phyloP scores from a whole-genome alignment of 176 grass and related monocot genomes.

The Zizania latifolia region DNA sequence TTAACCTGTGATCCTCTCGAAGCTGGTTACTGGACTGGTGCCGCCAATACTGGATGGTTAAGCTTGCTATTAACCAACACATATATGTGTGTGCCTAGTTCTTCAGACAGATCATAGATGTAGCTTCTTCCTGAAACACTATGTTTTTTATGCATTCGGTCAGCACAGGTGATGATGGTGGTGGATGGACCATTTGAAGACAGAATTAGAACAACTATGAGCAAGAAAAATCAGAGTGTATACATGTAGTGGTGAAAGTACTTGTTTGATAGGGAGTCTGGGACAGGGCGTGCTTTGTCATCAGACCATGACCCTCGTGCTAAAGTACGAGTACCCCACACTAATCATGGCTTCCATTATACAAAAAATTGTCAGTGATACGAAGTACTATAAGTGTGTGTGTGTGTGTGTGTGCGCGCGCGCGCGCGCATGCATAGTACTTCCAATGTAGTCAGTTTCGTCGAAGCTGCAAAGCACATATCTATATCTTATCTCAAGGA shows the following conservation, averaged over 20 bases:
- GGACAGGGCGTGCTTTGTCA: background rate
- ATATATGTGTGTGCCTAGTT: background rate
- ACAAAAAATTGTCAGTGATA: background rate
- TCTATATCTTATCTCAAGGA: background rate
- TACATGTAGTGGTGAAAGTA: background rate
- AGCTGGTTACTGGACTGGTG: too few species aligned
- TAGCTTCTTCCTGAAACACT: slow-evolving; percentile 29
- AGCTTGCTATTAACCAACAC: too few species aligned
- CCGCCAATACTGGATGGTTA: too few species aligned
- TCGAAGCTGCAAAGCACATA: slow-evolving; percentile 24
- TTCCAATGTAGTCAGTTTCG: slow-evolving; percentile 12
- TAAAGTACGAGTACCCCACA: slow-evolving; percentile 8
- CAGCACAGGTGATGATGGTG: background rate
- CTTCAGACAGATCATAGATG: background rate
- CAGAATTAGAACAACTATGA: background rate
- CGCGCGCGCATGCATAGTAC: background rate
- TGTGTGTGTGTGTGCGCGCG: too few species aligned
- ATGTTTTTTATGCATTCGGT: background rate
- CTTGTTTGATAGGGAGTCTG: too few species aligned
- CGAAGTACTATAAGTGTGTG: too few species aligned
- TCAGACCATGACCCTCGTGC: background rate
- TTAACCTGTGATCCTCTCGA: too few species aligned
- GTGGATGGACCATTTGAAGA: background rate
- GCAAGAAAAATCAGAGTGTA: background rate
- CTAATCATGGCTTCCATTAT: background rate